A percentile compares a stretch with the other conserved stretches of the same genome.
These are phyloP conservation scores for Wolfiporia cocos DNA, from an alignment of 1,284 basidiomycete species.

Conservation along the genomic window DNA sequence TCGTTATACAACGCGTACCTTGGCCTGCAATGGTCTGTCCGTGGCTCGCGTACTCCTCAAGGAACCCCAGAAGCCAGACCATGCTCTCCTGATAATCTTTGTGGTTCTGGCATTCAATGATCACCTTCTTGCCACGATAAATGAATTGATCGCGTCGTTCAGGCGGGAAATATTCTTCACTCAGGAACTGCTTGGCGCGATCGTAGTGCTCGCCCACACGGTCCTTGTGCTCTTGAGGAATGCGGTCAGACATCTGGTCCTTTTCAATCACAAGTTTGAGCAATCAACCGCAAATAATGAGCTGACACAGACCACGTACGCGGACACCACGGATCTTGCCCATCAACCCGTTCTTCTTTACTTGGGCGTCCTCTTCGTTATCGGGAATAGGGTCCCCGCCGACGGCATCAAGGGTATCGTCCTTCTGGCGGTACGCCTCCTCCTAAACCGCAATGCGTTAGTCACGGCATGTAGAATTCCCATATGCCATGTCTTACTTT, in stretches of 20 bases:
- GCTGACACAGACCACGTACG: constrained; percentile 21
- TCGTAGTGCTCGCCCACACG: constrained; percentile 44
- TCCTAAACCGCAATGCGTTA: constrained; percentile 10
- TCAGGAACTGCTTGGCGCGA: constrained; percentile 57
- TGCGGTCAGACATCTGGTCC: constrained; percentile 41
- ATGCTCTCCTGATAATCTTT: constrained; percentile 85
- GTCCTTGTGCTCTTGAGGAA: constrained; percentile 61
- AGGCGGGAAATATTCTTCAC: constrained; percentile 81
- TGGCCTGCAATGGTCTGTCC: constrained; percentile 43
- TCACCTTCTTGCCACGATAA: constrained; percentile 64
- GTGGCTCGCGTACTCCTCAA: constrained; percentile 75
- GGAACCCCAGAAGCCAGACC: constrained; percentile 64
- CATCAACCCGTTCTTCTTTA: constrained; percentile 47
- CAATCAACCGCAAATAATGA: neutral
- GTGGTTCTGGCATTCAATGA: constrained; percentile 92
- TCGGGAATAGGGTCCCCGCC: constrained; percentile 20
- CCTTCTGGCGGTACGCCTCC: constrained; percentile 26
- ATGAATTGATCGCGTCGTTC: constrained; percentile 83
- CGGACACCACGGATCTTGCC: constrained; percentile 36
- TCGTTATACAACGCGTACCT: constrained; percentile 10
- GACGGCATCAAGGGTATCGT: constrained; percentile 25
- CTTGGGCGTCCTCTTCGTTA: constrained; percentile 37
- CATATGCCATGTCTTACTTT: constrained; percentile 10
- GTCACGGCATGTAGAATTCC: too few species aligned
- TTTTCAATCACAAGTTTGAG: constrained; percentile 13